Base-by-base conservation (phyloP, 768 basidiomycete species). In the Pisolithus marmoratus region DNA sequence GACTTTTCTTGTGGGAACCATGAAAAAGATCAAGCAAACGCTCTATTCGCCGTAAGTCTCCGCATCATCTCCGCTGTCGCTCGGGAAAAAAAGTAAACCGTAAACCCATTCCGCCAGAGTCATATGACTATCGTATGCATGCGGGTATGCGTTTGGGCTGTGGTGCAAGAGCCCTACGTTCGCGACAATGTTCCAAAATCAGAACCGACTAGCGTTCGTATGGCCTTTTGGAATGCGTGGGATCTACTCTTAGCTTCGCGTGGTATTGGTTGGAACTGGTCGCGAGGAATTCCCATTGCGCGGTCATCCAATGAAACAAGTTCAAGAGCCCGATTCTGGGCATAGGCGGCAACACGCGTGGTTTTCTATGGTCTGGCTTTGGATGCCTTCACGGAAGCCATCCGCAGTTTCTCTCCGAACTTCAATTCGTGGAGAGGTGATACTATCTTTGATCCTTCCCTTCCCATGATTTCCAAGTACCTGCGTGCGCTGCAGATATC, bases 401-500 rank as follows among this genome's bases (percentile, higher is more conserved):
- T 57, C 8, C 59, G 56, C 29, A 38, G 47, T 9, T 69, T 80
- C 36, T 67, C 67, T 8, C 77, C 78, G 8, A 71, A 72, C 5
- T 62, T 80, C 53, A 63, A 63, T 11, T 58, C 65, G 0, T 46
- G 53, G 17, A 23, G 54, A 4, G 72, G 74, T 34, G 74, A 67
- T 2, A 55, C 68, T 19, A 65, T 78, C 47, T 72, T 69, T 53
- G 67, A 69, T 52, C 51, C 65, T 8, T 60, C 59, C 36, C 63
- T 72, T 17, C 61, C 69, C 4, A 55, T 54, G 8, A 26, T 75
- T 63, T 47, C 55, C 0, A 63, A 67, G 34, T 68, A 69, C 50
- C 38, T 50, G 9, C 76, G 74, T 26, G 74, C 82, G 2, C 64
- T 71, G 41, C 19, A 72, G 36, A 68, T 82, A 20, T 67, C 77